Evolutionary conservation across 2,329 filamentous ascomycete genomes (phyloP).

Genomic region (Apiospora koreana): DNA sequence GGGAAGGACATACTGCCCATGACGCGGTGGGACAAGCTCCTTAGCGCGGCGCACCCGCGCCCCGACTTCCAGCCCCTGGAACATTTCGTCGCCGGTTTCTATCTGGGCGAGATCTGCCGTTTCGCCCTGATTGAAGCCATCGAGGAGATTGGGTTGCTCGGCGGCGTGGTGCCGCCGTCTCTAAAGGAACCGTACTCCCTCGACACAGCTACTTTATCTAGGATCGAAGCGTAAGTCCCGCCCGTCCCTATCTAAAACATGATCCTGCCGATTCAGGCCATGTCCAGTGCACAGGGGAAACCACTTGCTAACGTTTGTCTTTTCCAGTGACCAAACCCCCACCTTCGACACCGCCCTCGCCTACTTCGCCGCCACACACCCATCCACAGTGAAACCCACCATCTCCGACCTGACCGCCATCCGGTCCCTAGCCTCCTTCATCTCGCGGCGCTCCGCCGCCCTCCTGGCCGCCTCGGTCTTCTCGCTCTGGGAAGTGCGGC

Average conservation of each 20-base stretch:
- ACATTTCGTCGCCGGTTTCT: constrained; percentile 62
- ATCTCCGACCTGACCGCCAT: constrained; percentile 52
- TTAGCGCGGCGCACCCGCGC: constrained; percentile 50
- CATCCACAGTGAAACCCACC: constrained; percentile 37
- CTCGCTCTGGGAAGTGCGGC: constrained; percentile 58
- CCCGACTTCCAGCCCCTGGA: constrained; percentile 46
- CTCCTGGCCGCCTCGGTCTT: constrained; percentile 61
- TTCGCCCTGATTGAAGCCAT: constrained; percentile 61
- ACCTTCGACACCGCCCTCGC: constrained; percentile 45
- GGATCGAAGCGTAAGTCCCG: constrained; percentile 55
- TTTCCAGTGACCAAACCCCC: constrained; percentile 45
- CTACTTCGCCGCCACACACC: constrained; percentile 41
- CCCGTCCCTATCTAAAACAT: too few relatives aligned
- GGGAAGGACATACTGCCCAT: constrained; percentile 58
- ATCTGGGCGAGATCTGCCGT: constrained; percentile 66
- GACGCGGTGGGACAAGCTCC: constrained; percentile 60
- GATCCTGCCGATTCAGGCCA: too few relatives aligned
- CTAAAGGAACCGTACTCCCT: constrained; percentile 56
- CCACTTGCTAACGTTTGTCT: neutral
- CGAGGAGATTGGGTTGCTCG: constrained; percentile 53
- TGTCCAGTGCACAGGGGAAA: neutral
- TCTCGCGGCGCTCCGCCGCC: constrained; percentile 60
- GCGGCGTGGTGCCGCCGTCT: constrained; percentile 56
- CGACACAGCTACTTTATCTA: constrained; percentile 60
- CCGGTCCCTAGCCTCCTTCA: constrained; percentile 52